Evolutionary conservation across 306 rosid genomes (phyloP).

Genomic region (Sechiopsis laciniata): DNA sequence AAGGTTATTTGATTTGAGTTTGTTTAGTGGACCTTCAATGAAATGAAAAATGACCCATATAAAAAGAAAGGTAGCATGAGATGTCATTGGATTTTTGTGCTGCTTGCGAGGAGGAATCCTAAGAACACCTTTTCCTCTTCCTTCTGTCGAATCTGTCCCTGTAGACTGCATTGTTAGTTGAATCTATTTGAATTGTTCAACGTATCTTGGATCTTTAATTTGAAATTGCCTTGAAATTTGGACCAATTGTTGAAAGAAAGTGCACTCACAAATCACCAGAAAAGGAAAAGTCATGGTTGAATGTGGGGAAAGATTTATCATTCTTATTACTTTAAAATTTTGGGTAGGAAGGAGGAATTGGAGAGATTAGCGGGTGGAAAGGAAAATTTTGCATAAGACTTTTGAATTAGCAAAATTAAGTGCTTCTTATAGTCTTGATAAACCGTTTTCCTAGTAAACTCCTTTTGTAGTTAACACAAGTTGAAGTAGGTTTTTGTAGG

Average conservation of each 20-base stretch:
- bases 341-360: background rate
- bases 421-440: background rate
- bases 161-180: background rate
- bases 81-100: too few relatives aligned
- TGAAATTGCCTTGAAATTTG: background rate
- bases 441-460: background rate
- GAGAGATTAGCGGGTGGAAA: background rate
- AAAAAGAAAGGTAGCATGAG: too few relatives aligned
- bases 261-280: background rate
- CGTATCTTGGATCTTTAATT: background rate
- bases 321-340: background rate
- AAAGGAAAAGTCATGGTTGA: background rate
- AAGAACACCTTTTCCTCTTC: background rate
- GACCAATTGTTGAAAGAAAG: background rate
- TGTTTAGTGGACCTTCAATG: too few relatives aligned
- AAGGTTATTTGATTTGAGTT: too few relatives aligned
- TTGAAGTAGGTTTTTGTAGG: too few relatives aligned
- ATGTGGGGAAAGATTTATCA: background rate
- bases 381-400: background rate
- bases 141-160: background rate
- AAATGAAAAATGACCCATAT: too few relatives aligned
- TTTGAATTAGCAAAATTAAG: background rate
- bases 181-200: too few relatives aligned
- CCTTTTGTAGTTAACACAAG: too few relatives aligned
- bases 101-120: background rate